These are phyloP conservation scores for Mycogone perniciosa DNA, from an alignment of 2,329 filamentous ascomycete species.

Conservation along the genomic window DNA sequence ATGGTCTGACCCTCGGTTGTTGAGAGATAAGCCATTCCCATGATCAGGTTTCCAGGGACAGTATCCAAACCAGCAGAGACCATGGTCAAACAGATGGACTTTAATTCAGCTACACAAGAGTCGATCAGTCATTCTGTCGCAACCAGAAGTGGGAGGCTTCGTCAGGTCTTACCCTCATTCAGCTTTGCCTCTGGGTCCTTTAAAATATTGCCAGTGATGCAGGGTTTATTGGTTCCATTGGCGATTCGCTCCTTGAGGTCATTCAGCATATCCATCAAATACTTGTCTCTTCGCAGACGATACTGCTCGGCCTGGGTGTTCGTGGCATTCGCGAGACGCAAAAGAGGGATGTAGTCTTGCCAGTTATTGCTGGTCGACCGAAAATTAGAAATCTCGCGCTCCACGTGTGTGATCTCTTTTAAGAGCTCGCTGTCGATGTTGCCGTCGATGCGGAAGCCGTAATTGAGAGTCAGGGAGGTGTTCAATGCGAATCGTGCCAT, in stretches of 20 bases:
- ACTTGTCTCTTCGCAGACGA: constrained; percentile 61
- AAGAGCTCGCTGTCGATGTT: constrained; percentile 61
- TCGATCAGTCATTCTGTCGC: not conserved
- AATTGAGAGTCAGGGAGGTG: constrained; percentile 71
- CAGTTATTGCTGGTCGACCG: constrained; percentile 76
- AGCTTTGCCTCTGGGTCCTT: constrained; percentile 41
- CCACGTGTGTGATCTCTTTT: constrained; percentile 67
- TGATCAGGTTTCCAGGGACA: constrained; percentile 71
- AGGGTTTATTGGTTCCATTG: constrained; percentile 35
- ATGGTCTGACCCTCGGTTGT: constrained; percentile 61
- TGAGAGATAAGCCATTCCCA: constrained; percentile 72
- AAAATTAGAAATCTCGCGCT: constrained; percentile 69
- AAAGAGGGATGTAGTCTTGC: constrained; percentile 75
- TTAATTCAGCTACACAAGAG: constrained; percentile 55
- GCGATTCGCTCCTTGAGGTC: constrained; percentile 39
- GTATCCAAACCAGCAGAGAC: constrained; percentile 77
- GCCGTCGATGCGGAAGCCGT: constrained; percentile 69
- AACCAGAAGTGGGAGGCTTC: too few relatives aligned
- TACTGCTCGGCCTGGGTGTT: constrained; percentile 60
- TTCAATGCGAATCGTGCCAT: constrained; percentile 73
- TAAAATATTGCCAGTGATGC: constrained; percentile 46
- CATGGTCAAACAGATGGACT: constrained; percentile 77
- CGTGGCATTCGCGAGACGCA: constrained; percentile 57
- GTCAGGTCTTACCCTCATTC: constrained; percentile 24
- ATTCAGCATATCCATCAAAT: constrained; percentile 59